A percentile compares a stretch with the other conserved stretches of the same genome.
Conservation (phyloP, 257 asterid species). For the Solanum dulcamara region DNA sequence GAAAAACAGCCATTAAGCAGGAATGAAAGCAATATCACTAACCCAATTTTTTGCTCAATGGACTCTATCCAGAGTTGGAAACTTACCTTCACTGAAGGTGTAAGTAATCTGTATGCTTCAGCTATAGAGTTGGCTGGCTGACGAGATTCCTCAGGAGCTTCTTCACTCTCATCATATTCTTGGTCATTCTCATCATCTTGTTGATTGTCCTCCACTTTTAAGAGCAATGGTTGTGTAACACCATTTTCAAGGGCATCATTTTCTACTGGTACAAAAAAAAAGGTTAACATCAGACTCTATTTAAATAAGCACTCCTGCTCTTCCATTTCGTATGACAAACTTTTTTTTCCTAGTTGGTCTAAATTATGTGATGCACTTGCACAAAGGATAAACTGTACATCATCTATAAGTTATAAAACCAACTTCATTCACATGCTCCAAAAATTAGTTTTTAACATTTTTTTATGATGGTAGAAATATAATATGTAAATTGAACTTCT, state of each 20-base stretch:
- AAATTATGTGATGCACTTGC: neutral
- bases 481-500: neutral
- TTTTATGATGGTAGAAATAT: neutral
- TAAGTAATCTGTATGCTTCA: slow-evolving; percentile 77
- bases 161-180: slow-evolving; percentile 80
- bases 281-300: neutral
- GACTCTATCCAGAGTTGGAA: neutral
- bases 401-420: neutral
- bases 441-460: neutral
- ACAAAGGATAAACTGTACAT: neutral
- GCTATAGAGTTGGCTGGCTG: slow-evolving; percentile 69
- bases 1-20: neutral
- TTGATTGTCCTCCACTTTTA: slow-evolving; percentile 30
- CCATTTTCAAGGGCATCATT: slow-evolving; percentile 76
- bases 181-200: slow-evolving; percentile 58
- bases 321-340: neutral
- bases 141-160: slow-evolving; percentile 71
- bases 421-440: neutral
- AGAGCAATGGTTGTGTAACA: slow-evolving; percentile 59
- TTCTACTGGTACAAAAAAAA: slow-evolving; percentile 6
- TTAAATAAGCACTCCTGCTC: neutral
- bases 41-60: neutral
- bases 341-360: neutral
- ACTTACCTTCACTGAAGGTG: slow-evolving; percentile 92
- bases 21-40: neutral